Percentiles rank a stretch among this genome's conserved stretches.
Conservation (phyloP, 2,329 filamentous ascomycete genomes). For the Graphilbum fragrans region DNA sequence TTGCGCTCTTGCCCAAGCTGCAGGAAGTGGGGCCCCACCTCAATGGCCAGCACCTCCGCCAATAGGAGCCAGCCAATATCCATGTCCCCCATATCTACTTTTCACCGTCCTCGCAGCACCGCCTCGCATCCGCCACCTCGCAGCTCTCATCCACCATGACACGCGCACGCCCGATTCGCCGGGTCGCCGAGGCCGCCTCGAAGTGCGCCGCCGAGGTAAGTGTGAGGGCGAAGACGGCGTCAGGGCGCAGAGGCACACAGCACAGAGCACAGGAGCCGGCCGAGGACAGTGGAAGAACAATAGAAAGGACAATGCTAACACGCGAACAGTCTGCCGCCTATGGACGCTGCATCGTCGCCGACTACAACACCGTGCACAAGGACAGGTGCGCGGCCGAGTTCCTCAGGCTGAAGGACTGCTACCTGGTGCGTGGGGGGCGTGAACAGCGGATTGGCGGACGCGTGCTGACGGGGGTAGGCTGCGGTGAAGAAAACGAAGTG, state of each 20-base stretch:
- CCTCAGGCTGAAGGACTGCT: constrained; percentile 74
- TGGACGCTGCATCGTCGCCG: constrained; percentile 79
- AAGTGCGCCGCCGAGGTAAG: constrained; percentile 43
- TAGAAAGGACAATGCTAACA: constrained; percentile 1
- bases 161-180: constrained; percentile 37
- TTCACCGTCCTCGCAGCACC: background rate
- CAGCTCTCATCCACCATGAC: no score
- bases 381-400: constrained; percentile 87
- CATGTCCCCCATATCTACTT: background rate
- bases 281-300: background rate
- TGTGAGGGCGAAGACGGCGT: background rate
- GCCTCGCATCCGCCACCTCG: background rate
- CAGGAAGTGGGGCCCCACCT: no score
- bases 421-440: constrained; percentile 65
- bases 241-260: background rate
- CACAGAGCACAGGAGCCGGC: background rate
- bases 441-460: no score
- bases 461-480: no score
- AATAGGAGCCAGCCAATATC: no score
- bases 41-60: no score
- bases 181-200: constrained; percentile 39
- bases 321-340: constrained; percentile 65
- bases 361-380: constrained; percentile 83
- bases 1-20: no score
- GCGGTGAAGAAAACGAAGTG: constrained; percentile 6